Conservation (phyloP, 192 early-diverging fungal species). For the Allomyces javanicus region DNA sequence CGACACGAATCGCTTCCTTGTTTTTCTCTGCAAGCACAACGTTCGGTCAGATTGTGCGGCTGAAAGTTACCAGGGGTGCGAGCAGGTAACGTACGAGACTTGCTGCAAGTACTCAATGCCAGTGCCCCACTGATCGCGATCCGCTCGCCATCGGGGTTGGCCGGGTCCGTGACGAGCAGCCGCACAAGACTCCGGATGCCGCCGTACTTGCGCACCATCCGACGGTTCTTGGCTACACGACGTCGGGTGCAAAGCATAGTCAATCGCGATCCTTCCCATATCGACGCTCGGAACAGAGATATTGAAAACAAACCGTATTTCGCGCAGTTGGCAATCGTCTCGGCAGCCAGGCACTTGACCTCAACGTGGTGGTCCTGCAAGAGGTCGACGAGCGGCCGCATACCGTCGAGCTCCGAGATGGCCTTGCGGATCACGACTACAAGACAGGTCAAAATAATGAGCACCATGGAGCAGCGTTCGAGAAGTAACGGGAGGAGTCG, state of each 20-base stretch:
- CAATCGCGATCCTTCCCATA: background rate
- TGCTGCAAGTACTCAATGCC: conserved; percentile 34
- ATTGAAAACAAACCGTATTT: conserved; percentile 23
- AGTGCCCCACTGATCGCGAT: conserved; percentile 39
- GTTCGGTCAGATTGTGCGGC: no score
- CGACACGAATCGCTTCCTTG: conserved; percentile 39
- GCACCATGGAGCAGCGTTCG: background rate
- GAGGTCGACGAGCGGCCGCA: conserved; percentile 38
- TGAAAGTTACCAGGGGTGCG: no score
- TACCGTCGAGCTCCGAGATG: conserved; percentile 35
- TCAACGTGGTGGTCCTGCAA: conserved; percentile 30
- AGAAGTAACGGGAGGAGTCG: background rate
- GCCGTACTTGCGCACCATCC: conserved; percentile 30
- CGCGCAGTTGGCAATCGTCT: conserved; percentile 42
- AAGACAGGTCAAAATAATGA: background rate
- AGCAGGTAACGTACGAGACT: conserved; percentile 20
- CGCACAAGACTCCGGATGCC: conserved; percentile 37
- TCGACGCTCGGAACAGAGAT: background rate
- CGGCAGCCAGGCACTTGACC: conserved; percentile 39
- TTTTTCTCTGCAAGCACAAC: conserved; percentile 15
- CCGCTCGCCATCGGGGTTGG: conserved; percentile 19
- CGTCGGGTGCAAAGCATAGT: no score
- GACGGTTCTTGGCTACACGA: conserved; percentile 24
- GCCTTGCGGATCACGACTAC: conserved; percentile 32
- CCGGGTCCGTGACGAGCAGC: conserved; percentile 25